These are phyloP conservation scores for Linaria vulgaris DNA, from an alignment of 257 asterid genomes.

Conservation along the genomic window DNA sequence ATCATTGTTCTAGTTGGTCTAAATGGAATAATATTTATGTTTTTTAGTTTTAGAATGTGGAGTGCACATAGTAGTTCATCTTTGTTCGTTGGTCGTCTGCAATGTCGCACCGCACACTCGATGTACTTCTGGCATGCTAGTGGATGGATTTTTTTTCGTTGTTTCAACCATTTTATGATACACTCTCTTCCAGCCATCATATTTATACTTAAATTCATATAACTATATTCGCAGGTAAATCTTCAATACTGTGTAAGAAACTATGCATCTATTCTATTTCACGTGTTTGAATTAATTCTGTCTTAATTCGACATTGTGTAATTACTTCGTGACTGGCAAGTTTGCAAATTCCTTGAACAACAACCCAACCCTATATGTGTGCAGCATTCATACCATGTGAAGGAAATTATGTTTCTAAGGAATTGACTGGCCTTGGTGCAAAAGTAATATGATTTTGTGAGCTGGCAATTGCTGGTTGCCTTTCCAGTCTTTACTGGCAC, in stretches of 20 bases:
- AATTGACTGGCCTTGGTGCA: background rate
- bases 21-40: background rate
- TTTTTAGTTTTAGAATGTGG: background rate
- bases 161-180: background rate
- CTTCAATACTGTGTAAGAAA: background rate
- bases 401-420: background rate
- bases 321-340: background rate
- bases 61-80: constrained; percentile 1
- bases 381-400: background rate
- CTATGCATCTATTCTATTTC: background rate
- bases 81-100: background rate
- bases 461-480: constrained; percentile 7
- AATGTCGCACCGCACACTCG: background rate
- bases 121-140: background rate
- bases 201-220: constrained; percentile 3
- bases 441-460: constrained; percentile 4
- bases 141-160: background rate
- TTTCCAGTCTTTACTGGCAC: constrained; percentile 7
- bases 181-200: constrained; percentile 4
- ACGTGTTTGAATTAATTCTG: constrained; percentile 13
- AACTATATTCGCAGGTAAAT: constrained; percentile 10
- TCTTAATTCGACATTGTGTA: constrained; percentile 1
- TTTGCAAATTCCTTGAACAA: constrained; percentile 16
- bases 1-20: background rate
- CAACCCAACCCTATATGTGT: background rate